Evolutionary conservation across 176 grass and related monocot species (phyloP).

Genomic region (Musa acuminata): DNA sequence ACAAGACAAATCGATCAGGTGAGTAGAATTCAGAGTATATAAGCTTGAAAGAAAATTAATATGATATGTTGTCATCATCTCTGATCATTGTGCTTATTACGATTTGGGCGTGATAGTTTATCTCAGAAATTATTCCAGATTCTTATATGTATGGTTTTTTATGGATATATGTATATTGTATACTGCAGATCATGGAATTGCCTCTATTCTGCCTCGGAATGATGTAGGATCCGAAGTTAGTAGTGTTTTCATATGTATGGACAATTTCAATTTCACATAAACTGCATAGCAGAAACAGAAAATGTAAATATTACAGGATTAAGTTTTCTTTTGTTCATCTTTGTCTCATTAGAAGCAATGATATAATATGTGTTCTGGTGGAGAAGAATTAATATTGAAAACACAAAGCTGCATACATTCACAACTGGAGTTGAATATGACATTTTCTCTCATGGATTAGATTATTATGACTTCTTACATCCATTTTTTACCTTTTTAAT

Average conservation of each 20-base stretch:
- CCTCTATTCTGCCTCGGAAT: background rate
- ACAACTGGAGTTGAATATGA: too few species aligned
- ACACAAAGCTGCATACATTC: background rate
- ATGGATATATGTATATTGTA: background rate
- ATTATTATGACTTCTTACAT: background rate
- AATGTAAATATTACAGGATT: background rate
- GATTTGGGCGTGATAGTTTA: background rate
- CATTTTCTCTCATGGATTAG: background rate
- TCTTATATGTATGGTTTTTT: background rate
- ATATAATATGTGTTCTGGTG: background rate
- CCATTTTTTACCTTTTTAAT: background rate
- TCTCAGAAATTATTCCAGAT: background rate
- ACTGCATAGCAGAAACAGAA: too few species aligned
- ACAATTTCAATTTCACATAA: background rate
- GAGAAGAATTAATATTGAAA: background rate
- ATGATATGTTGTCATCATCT: background rate
- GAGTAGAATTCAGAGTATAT: slow-evolving; percentile 15
- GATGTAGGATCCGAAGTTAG: background rate
- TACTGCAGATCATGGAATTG: background rate
- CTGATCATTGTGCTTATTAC: background rate
- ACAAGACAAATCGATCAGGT: slow-evolving; percentile 95
- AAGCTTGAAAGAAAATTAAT: background rate
- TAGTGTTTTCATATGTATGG: background rate
- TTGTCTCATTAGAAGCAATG: background rate
- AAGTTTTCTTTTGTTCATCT: background rate